A percentile compares a stretch with the other conserved stretches of the same genome.
Conservation (phyloP, 495 filamentous ascomycete genomes). For the Penicillium taxi region DNA sequence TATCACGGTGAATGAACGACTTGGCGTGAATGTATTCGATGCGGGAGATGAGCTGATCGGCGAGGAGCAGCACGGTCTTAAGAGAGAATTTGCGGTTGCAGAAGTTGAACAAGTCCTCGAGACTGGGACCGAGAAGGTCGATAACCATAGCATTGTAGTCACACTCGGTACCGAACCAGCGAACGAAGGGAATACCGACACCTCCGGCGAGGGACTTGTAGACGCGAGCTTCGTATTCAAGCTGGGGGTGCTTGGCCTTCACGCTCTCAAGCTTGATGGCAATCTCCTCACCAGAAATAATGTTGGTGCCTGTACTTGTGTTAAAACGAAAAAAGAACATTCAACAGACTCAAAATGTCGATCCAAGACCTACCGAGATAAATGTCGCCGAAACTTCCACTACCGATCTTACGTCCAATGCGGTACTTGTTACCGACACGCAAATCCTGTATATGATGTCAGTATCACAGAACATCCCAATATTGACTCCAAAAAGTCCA, state of each 20-base stretch:
- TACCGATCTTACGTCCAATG: constrained; percentile 98
- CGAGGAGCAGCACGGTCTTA: constrained; percentile 97
- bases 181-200: constrained; percentile 97
- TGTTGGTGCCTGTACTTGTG: constrained; percentile 71
- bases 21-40: constrained; percentile 99
- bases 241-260: constrained; percentile 99
- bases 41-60: constrained; percentile 97
- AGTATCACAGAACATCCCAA: constrained; percentile 4
- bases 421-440: constrained; percentile 99
- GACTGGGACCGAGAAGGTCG: constrained; percentile 89
- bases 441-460: constrained; percentile 62
- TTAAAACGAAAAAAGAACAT: not conserved
- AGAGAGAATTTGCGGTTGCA: constrained; percentile 99
- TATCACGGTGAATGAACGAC: constrained; percentile 99
- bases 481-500: no score
- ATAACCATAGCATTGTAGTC: constrained; percentile 99
- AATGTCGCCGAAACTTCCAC: constrained; percentile 97
- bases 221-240: constrained; percentile 98
- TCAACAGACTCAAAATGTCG: not conserved
- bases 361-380: constrained; percentile 88
- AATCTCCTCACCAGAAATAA: constrained; percentile 99
- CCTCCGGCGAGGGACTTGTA: constrained; percentile 99
- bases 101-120: constrained; percentile 99
- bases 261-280: constrained; percentile 99
- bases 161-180: constrained; percentile 99